A percentile compares a stretch with the other conserved stretches of the same genome.
Evolutionary conservation across 805 yeast genomes (phyloP).

Genomic region (Spathaspora gorwiae): DNA sequence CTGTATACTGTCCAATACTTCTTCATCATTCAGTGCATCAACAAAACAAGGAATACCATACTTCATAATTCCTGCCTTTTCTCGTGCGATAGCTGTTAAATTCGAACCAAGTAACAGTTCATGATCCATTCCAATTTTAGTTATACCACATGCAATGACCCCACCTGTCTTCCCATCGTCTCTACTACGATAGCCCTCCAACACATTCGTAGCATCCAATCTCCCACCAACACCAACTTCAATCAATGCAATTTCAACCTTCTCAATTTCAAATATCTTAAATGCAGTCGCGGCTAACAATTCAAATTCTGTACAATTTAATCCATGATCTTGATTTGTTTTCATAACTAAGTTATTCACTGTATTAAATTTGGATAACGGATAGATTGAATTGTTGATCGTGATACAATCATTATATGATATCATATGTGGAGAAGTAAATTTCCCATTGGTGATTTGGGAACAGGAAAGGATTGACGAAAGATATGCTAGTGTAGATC

Average conservation of each 20-base stretch:
- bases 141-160: slow-evolving; percentile 64
- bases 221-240: slow-evolving; percentile 95
- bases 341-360: slow-evolving; percentile 40
- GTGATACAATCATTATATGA: slow-evolving; percentile 71
- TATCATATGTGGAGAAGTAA: slow-evolving; percentile 84
- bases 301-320: slow-evolving; percentile 87
- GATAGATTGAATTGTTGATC: slow-evolving; percentile 57
- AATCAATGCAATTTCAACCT: slow-evolving; percentile 72
- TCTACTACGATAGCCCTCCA: slow-evolving; percentile 22
- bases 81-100: slow-evolving; percentile 59
- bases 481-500: slow-evolving; percentile 83
- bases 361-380: slow-evolving; percentile 38
- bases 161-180: slow-evolving; percentile 18
- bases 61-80: slow-evolving; percentile 87
- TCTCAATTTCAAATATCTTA: slow-evolving; percentile 56
- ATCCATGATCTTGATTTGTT: slow-evolving; percentile 32
- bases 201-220: slow-evolving; percentile 82
- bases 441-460: slow-evolving; percentile 60
- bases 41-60: slow-evolving; percentile 56
- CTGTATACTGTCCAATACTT: slow-evolving; percentile 46
- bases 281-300: slow-evolving; percentile 81
- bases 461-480: slow-evolving; percentile 55
- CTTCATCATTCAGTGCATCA: slow-evolving; percentile 59
- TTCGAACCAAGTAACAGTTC: slow-evolving; percentile 69
- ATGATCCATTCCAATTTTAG: slow-evolving; percentile 86